These are phyloP conservation scores for Tilletia walkeri DNA, from an alignment of 1,284 basidiomycete genomes.

Conservation along the genomic window DNA sequence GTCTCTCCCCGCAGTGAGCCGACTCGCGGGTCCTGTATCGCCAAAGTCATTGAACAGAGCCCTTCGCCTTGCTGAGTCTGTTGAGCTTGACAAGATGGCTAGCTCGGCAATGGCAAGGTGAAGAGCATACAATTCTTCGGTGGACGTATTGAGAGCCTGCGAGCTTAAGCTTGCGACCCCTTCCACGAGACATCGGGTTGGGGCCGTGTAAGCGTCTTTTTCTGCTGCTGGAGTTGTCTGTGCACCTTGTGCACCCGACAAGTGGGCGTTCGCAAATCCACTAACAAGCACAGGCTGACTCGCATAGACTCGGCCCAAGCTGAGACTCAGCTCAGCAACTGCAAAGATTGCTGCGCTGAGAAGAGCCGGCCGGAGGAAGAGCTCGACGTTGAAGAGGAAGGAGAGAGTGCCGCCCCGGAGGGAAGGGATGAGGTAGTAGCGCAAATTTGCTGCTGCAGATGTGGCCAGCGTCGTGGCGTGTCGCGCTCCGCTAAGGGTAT, in stretches of 20 bases:
- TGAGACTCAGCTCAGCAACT: conserved; percentile 13
- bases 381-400: conserved; percentile 12
- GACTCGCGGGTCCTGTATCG: background rate
- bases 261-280: background rate
- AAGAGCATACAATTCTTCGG: background rate
- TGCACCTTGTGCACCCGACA: background rate
- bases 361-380: conserved; percentile 6
- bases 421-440: conserved; percentile 12
- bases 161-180: background rate
- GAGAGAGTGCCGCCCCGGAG: background rate
- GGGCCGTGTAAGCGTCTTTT: background rate
- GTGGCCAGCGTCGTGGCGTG: background rate
- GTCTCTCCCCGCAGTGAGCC: background rate
- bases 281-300: conserved; percentile 5
- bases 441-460: background rate
- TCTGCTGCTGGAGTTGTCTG: background rate
- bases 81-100: background rate
- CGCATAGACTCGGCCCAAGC: background rate
- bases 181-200: background rate
- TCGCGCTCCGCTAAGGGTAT: conserved; percentile 6
- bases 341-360: conserved; percentile 15
- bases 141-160: background rate
- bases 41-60: conserved; percentile 15
- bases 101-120: conserved; percentile 17
- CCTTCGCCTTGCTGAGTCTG: background rate